Base-by-base conservation (phyloP, 2,329 filamentous ascomycete species). In the Penicillium sp. region DNA sequence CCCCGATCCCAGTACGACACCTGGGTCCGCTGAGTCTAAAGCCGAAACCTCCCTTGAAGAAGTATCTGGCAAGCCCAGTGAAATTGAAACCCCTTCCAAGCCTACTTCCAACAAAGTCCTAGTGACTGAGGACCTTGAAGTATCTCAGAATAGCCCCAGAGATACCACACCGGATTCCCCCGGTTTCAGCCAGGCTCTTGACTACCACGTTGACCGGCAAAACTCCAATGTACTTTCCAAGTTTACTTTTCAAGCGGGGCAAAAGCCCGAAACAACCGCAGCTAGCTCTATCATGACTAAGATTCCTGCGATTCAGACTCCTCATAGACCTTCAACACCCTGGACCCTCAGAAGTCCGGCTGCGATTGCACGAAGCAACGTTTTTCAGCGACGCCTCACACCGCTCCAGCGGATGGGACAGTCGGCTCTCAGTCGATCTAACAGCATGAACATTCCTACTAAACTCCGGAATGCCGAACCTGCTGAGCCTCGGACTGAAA, bases 401-500 rank as follows among this genome's bases (percentile, higher is more conserved):
- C 74, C 76, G 8, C 61, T 78, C 44, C 73, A 78, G 55, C 69
- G 76, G 22, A 60, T 78, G 46, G 72, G 74, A 7, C 71, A 73
- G n/a, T 68, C 60, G 34, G 76, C 75, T 20, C 68, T 74, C 46
- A 70, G 61, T 59, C 74, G 66, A 50, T 76, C 72, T 53, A 72
- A 61, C 57, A 78, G 68, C 44, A 69, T 70, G 62, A 74, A 62
- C 62, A 67, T 55, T 22, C 58, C 65, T 18, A 62, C 39, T 52
- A 63, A 61, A 16, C 57, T 63, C 32, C 54, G 55, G 20, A 55
- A 56, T 18, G 43, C 48, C 4, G 48, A 59, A n/a, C 48, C 50
- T 24, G 48, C 46, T 6, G 44, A 56, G 1, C 47, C 62, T n/a
- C 55, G 40, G n/a, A 11, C 43, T 22, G 53, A 58, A 47, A 14